Evolutionary conservation across 179 eudicot genomes (phyloP), one percentile per base, ranked within the genome.

Genomic region (Silene noctiflora): DNA sequence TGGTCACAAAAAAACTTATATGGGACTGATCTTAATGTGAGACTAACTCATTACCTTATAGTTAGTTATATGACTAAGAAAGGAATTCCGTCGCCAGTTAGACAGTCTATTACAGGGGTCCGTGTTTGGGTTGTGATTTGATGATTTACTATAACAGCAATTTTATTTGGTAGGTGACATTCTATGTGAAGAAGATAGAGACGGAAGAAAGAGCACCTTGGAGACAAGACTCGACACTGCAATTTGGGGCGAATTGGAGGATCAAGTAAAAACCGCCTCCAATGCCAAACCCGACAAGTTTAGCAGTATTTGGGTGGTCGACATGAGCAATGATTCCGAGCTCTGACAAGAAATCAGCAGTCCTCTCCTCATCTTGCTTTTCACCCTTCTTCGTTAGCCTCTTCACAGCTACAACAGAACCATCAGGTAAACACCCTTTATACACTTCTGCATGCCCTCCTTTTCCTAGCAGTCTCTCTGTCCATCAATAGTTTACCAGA

Each of bases 361-460:
- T 86, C 76, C 87, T 84, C 6, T 85, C 92, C 44, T 90, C 92
- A 33, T 89, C 88, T 46, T 88, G 85, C 72, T 88, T 85, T 53
- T 84, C 85, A 48, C 79, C 83, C 80, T 86, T 84, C 84, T 89
- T 90, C 0, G 78, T 86, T 20, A 94, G 86, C 75, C 86, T 89
- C 87, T 94, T 94, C 69, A 94, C 96, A 3, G 96, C 98, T 8
- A 90, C 92, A 24, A 86, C 60, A 67, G 86, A 85, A 67, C 93
- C 96, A 74, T 94, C 90, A 17, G 85, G 64, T 72, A 94, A 85
- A 77, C 83, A 76, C 53, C 98, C 98, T 84, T 85, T 87, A 88
- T 92, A 94, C 72, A 94, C 98, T 86, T 94, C 97, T 17, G 95
- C 98, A 71, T 92, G 97, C 69, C 98, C 98, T 13, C 98, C 98